Percentiles rank a stretch among this genome's conserved stretches.
These are phyloP conservation scores for Aspergillus hancockii DNA, from an alignment of 495 filamentous ascomycete species.

Conservation along the genomic window DNA sequence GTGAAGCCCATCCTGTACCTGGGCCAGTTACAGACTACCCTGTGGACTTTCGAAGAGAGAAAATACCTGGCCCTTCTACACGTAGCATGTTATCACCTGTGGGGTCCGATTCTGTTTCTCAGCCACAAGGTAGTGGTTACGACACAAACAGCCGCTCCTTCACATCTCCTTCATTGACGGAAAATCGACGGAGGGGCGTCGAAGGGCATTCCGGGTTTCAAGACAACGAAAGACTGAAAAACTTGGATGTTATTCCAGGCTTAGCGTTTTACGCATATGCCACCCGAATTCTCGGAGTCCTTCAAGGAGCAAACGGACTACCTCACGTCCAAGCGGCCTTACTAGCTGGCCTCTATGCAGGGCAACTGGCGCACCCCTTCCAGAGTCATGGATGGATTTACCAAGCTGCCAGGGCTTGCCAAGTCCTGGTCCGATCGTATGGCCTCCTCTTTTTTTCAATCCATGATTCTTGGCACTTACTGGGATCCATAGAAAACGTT, in stretches of 20 bases:
- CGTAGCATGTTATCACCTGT: slow-evolving; percentile 31
- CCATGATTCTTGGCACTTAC: background rate
- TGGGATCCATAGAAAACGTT: slow-evolving; percentile 30
- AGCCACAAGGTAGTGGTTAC: slow-evolving; percentile 24
- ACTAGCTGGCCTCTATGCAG: slow-evolving; percentile 84
- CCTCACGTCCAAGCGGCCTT: slow-evolving; percentile 83
- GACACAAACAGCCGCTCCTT: slow-evolving; percentile 24
- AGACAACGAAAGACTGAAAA: slow-evolving; percentile 42
- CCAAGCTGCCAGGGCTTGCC: slow-evolving; percentile 72
- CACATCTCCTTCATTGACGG: slow-evolving; percentile 21
- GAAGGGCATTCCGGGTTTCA: slow-evolving; percentile 20
- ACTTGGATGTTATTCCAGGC: slow-evolving; percentile 85
- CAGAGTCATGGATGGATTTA: slow-evolving; percentile 90
- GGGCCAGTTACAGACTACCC: slow-evolving; percentile 48
- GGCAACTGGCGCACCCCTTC: slow-evolving; percentile 81
- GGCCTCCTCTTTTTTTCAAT: slow-evolving; percentile 15
- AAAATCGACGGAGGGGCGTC: slow-evolving; percentile 11
- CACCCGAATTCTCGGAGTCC: slow-evolving; percentile 79
- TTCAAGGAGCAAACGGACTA: slow-evolving; percentile 74
- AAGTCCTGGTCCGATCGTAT: slow-evolving; percentile 77
- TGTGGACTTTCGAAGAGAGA: slow-evolving; percentile 28
- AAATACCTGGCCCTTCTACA: slow-evolving; percentile 27
- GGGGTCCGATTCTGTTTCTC: slow-evolving; percentile 27
- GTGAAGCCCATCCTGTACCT: slow-evolving; percentile 60
- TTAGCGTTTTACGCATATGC: slow-evolving; percentile 86